phyloP scores from a whole-genome alignment of 768 basidiomycete species.

The Wakefieldia striispora region DNA sequence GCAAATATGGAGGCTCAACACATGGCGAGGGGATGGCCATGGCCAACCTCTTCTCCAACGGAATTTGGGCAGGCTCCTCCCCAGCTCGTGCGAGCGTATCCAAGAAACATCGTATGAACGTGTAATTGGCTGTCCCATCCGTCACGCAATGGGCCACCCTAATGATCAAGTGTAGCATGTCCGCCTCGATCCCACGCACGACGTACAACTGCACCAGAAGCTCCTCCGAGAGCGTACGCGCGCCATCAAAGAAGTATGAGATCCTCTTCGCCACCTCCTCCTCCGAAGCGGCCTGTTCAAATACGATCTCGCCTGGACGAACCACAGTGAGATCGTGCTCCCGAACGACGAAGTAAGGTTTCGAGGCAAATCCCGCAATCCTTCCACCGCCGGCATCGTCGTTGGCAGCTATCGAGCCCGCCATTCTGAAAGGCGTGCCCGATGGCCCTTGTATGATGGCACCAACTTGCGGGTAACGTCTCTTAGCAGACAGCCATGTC shows the following conservation, averaged over 20 bases:
- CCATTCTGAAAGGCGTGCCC: neutral
- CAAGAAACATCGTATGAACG: conserved; percentile 44
- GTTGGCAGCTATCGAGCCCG: no score
- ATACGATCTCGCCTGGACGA: conserved; percentile 39
- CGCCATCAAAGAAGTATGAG: conserved; percentile 32
- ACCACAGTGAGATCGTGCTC: conserved; percentile 33
- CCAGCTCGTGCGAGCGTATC: conserved; percentile 33
- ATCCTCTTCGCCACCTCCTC: conserved; percentile 35
- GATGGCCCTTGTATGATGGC: neutral
- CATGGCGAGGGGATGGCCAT: conserved; percentile 40
- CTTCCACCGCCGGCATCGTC: no score
- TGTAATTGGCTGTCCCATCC: conserved; percentile 46
- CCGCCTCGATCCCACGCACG: conserved; percentile 32
- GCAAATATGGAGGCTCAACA: conserved; percentile 32
- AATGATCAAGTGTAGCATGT: conserved; percentile 41
- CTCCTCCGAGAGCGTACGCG: conserved; percentile 39
- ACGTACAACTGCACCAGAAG: conserved; percentile 43
- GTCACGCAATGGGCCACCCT: conserved; percentile 48
- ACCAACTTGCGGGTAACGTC: neutral
- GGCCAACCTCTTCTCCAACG: conserved; percentile 39
- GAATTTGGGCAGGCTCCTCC: conserved; percentile 12
- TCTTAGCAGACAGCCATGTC: conserved; percentile 2
- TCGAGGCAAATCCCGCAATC: no score
- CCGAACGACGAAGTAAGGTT: conserved; percentile 39
- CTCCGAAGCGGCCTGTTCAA: conserved; percentile 30